Conservation (phyloP, 2,329 filamentous ascomycete genomes). For the Akanthomyces muscarius region DNA sequence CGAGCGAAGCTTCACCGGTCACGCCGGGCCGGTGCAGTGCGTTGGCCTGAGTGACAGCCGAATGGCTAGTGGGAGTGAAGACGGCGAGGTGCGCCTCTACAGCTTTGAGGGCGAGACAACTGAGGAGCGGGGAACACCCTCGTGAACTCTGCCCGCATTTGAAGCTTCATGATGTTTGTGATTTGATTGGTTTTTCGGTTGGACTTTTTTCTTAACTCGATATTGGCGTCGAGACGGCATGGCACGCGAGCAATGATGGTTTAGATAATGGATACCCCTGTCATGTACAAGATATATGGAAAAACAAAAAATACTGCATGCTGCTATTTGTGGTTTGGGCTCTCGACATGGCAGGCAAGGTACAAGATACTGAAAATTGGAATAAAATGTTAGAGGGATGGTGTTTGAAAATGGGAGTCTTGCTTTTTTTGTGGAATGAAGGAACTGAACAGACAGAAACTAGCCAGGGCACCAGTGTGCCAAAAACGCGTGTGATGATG, state of each 20-base stretch:
- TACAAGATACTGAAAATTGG: background rate
- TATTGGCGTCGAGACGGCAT: slow-evolving; percentile 7
- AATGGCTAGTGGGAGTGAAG: slow-evolving; percentile 89
- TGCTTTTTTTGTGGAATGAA: background rate
- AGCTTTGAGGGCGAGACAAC: slow-evolving; percentile 60
- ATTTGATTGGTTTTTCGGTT: background rate
- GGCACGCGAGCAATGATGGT: slow-evolving; percentile 2
- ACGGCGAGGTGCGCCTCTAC: slow-evolving; percentile 84
- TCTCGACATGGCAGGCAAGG: slow-evolving; percentile 8
- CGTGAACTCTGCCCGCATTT: slow-evolving; percentile 27
- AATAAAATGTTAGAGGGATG: background rate
- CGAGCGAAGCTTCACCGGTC: slow-evolving; percentile 87
- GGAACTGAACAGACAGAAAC: background rate
- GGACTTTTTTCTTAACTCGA: background rate
- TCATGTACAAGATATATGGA: slow-evolving; percentile 3
- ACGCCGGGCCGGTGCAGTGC: slow-evolving; percentile 87
- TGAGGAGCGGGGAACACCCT: slow-evolving; percentile 49
- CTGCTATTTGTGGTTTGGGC: background rate
- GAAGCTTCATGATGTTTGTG: slow-evolving; percentile 30
- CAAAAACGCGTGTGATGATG: background rate
- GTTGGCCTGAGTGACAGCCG: slow-evolving; percentile 85
- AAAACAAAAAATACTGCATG: background rate
- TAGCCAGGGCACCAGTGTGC: background rate
- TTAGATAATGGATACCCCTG: slow-evolving; percentile 11
- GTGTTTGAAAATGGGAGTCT: background rate